phyloP scores from a whole-genome alignment of 345 rosid genomes.

The Aquilaria yunnanensis region DNA sequence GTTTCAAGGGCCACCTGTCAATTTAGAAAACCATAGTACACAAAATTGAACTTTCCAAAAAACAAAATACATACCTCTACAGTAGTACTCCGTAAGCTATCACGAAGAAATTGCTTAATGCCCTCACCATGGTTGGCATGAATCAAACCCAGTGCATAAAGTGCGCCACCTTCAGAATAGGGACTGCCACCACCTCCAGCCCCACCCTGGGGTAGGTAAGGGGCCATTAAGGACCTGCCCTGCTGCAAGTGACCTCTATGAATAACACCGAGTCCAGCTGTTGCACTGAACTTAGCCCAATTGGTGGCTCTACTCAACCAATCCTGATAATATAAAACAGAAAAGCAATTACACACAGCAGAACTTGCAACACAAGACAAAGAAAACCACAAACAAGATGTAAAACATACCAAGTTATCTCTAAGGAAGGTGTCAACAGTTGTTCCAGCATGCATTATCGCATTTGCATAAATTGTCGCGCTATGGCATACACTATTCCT shows the following conservation, averaged over 20 bases:
- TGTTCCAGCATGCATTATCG: conserved; percentile 99
- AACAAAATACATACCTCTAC: conserved; percentile 60
- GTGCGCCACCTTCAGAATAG: conserved; percentile 98
- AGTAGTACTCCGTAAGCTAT: conserved; percentile 77
- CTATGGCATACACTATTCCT: conserved; percentile 99
- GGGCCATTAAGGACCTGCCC: conserved; percentile 97
- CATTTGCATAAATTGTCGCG: conserved; percentile 97
- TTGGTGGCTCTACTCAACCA: conserved; percentile 99
- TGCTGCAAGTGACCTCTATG: conserved; percentile 96
- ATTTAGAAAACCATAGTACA: no score
- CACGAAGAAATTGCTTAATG: conserved; percentile 92
- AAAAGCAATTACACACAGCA: conserved; percentile 11
- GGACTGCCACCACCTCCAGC: conserved; percentile 97
- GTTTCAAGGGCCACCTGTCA: conserved; percentile 6
- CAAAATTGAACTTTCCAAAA: no score
- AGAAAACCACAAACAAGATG: conserved; percentile 4
- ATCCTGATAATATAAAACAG: conserved; percentile 45
- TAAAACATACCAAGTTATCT: conserved; percentile 75
- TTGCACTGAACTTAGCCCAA: conserved; percentile 99
- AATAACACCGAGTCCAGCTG: conserved; percentile 98
- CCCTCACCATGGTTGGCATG: conserved; percentile 99
- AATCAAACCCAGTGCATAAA: conserved; percentile 96
- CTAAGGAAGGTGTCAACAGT: conserved; percentile 97
- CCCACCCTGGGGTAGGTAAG: conserved; percentile 97
- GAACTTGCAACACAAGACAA: conserved; percentile 1